These are phyloP conservation scores for Huntiella bhutanensis DNA, from an alignment of 2,329 filamentous ascomycete genomes.

Conservation along the genomic window DNA sequence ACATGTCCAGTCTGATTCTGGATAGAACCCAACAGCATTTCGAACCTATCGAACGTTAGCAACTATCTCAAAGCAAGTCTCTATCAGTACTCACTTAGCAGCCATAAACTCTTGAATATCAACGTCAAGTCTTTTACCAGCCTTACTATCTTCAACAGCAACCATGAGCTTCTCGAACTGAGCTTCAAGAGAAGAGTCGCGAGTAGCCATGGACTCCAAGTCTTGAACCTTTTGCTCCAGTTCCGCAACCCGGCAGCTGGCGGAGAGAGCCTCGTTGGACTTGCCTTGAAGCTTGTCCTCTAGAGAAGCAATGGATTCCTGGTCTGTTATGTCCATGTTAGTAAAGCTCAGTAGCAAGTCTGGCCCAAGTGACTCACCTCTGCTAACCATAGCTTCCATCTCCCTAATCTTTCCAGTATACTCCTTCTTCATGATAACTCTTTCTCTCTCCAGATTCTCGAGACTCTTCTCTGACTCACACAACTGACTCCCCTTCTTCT, in stretches of 20 bases:
- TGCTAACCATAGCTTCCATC: too few relatives aligned
- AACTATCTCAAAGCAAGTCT: too few relatives aligned
- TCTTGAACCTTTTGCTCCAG: conserved; percentile 4
- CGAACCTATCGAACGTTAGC: not conserved
- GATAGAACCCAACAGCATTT: conserved; percentile 1
- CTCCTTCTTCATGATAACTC: too few relatives aligned
- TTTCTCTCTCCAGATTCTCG: too few relatives aligned
- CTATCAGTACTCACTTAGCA: not conserved
- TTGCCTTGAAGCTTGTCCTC: conserved; percentile 3
- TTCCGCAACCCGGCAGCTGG: conserved; percentile 2
- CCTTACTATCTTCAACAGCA: not conserved
- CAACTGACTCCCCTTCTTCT: too few relatives aligned
- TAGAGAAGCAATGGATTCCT: not conserved
- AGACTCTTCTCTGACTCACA: too few relatives aligned
- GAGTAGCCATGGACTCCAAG: not conserved
- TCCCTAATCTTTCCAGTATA: too few relatives aligned
- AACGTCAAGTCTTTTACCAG: not conserved
- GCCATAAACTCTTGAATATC: not conserved
- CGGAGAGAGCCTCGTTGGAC: not conserved
- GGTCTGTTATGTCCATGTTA: conserved; percentile 2
- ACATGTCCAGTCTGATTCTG: conserved; percentile 1
- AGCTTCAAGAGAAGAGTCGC: not conserved
- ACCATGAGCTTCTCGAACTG: not conserved
- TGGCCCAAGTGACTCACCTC: too few relatives aligned
- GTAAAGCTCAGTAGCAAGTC: too few relatives aligned